Evolutionary conservation across 345 rosid species (phyloP).

Genomic region (Cardamine resedifolia): DNA sequence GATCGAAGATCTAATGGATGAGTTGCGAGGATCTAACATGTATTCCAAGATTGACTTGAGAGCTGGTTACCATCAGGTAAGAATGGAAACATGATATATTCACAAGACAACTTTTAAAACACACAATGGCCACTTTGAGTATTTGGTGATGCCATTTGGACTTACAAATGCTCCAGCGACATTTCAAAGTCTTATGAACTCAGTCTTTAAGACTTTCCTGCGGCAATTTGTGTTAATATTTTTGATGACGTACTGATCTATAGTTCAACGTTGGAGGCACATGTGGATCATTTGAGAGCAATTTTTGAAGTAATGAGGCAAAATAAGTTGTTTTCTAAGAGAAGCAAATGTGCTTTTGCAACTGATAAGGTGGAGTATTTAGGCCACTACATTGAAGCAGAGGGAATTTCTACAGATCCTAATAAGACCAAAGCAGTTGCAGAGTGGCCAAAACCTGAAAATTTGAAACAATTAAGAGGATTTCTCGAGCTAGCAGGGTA

Average conservation of each 20-base stretch:
- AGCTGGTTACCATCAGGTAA: neutral
- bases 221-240: neutral
- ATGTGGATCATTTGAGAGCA: fast-evolving
- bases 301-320: neutral
- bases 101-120: too few relatives aligned
- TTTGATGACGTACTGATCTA: neutral
- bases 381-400: neutral
- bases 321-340: neutral
- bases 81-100: fast-evolving
- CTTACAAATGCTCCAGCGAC: too few relatives aligned
- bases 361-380: neutral
- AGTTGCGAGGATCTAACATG: fast-evolving
- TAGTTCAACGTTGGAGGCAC: fast-evolving
- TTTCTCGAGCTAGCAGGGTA: neutral
- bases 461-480: neutral
- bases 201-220: fast-evolving
- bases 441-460: fast-evolving
- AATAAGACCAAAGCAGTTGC: fast-evolving
- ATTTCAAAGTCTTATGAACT: neutral
- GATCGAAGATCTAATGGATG: neutral
- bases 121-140: too few relatives aligned
- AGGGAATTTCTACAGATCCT: fast-evolving
- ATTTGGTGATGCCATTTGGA: too few relatives aligned
- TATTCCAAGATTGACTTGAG: neutral
- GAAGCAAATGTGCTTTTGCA: neutral